Evolutionary conservation across 352 stramenopile genomes (phyloP).

Genomic region (Phytophthora megakarya): DNA sequence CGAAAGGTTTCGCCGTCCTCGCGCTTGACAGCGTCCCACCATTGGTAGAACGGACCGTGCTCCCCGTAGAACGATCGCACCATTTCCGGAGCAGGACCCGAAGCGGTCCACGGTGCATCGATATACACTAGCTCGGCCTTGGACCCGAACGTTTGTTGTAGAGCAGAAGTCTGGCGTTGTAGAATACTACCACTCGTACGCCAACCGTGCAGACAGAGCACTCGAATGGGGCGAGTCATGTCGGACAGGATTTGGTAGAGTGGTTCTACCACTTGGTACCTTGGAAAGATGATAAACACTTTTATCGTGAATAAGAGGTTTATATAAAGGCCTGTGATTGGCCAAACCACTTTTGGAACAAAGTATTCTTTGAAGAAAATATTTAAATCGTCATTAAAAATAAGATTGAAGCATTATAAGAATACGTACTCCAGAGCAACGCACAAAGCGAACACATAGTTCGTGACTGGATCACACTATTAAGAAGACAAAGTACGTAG

Average conservation of each 20-base stretch:
- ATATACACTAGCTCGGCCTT: slow-evolving; percentile 69
- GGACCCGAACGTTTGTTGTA: slow-evolving; percentile 58
- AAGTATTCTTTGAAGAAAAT: too few relatives aligned
- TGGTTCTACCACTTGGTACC: too few relatives aligned
- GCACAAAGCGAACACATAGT: too few relatives aligned
- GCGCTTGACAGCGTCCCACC: slow-evolving; percentile 70
- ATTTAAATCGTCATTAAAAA: too few relatives aligned
- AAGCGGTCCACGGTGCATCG: slow-evolving; percentile 63
- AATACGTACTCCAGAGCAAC: too few relatives aligned
- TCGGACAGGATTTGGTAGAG: slow-evolving; percentile 5
- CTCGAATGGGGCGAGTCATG: slow-evolving; percentile 53
- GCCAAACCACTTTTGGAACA: too few relatives aligned
- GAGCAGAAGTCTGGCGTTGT: slow-evolving; percentile 55
- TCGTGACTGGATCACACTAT: too few relatives aligned
- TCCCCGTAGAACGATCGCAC: slow-evolving; percentile 65
- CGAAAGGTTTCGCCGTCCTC: slow-evolving; percentile 36
- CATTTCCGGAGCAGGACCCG: slow-evolving; percentile 59
- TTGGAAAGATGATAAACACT: too few relatives aligned
- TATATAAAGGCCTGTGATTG: too few relatives aligned
- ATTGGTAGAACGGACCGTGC: slow-evolving; percentile 73
- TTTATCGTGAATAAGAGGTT: too few relatives aligned
- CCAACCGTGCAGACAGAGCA: slow-evolving; percentile 83
- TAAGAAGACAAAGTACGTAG: too few relatives aligned
- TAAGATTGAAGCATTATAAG: too few relatives aligned
- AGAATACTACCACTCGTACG: slow-evolving; percentile 76